Evolutionary conservation across 2,329 filamentous ascomycete species (phyloP), one percentile per base, ranked within the genome.

Genomic region (Phyllosticta paracitricarpa): DNA sequence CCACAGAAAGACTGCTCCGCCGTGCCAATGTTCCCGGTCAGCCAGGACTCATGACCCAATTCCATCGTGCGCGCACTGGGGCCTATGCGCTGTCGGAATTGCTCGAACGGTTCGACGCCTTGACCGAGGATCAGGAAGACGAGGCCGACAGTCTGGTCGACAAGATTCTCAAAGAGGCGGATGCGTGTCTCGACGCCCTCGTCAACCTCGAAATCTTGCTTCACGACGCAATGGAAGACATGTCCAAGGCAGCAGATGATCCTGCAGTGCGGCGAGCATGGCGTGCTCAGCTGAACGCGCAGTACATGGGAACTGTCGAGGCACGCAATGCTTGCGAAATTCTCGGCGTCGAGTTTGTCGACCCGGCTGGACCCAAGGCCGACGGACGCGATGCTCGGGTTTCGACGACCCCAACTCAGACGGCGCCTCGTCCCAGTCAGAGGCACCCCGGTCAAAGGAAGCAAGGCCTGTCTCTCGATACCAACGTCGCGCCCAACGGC

Each of bases 231-330:
- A 51, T 54, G 22, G 56, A 62, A 4, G 60, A 62, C 33, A 56
- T 62, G 17, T 51, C 30, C 24, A 62, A 48, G 51, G 72, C 73
- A 54, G 68, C 71, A 28, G 63, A 63, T 9, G 81, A 81, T 62
- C 77, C 81, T 56, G 78, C 79, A 3, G 82, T 86, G 65, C 75
- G 79, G 6, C 79, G 81, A 61, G 81, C 84, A 64, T 73, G 86
- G 58, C 81, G 84, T 26, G 83, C 79, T 17, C 75, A 85, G 53
- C 78, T 87, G 72, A 76, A 84, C 40, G 78, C 83, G 64, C 77
- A 85, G 40, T 84, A 83, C 65, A 79, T 80, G 56, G 81, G 82
- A 64, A 69, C 84, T 56, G 72, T 83, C 54, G 84, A 86, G 68
- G 75, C 84, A 63, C 80, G 82, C 57, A 86, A 86, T 68, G 81